A percentile compares a stretch with the other conserved stretches of the same genome.
These are phyloP conservation scores for Carex pumila DNA, from an alignment of 176 grass and related monocot species.

Conservation along the genomic window DNA sequence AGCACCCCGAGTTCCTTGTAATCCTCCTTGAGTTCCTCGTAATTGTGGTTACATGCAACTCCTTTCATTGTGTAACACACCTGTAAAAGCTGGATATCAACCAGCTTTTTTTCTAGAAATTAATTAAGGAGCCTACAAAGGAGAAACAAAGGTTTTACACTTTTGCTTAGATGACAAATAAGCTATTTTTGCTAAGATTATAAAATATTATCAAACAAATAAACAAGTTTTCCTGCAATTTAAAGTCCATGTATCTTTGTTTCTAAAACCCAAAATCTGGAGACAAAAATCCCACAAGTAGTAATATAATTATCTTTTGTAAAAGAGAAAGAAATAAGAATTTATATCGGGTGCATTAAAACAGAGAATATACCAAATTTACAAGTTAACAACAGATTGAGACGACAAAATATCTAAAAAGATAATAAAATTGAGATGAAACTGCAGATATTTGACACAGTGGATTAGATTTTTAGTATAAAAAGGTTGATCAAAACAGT, in stretches of 20 bases:
- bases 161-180: conserved; percentile 9
- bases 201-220: too few species aligned
- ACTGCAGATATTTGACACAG: background rate
- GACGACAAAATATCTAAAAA: background rate
- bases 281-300: background rate
- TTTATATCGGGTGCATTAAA: conserved; percentile 5
- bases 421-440: background rate
- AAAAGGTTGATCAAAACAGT: background rate
- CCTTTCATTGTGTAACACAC: conserved; percentile 20
- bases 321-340: background rate
- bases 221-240: background rate
- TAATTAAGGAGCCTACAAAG: background rate
- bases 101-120: conserved; percentile 4
- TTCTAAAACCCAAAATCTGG: conserved; percentile 13
- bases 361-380: conserved; percentile 9
- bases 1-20: conserved; percentile 21
- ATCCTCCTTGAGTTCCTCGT: conserved; percentile 18
- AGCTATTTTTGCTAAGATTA: too few species aligned
- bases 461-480: background rate
- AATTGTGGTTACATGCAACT: conserved; percentile 15
- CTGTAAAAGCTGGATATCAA: background rate
- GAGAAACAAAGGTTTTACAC: background rate
- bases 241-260: background rate
- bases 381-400: background rate
- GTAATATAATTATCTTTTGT: background rate